Percentiles rank a stretch among this genome's conserved stretches.
Conservation (phyloP, 1,139 yeast genomes). For the Martiniozyma asiatica region DNA sequence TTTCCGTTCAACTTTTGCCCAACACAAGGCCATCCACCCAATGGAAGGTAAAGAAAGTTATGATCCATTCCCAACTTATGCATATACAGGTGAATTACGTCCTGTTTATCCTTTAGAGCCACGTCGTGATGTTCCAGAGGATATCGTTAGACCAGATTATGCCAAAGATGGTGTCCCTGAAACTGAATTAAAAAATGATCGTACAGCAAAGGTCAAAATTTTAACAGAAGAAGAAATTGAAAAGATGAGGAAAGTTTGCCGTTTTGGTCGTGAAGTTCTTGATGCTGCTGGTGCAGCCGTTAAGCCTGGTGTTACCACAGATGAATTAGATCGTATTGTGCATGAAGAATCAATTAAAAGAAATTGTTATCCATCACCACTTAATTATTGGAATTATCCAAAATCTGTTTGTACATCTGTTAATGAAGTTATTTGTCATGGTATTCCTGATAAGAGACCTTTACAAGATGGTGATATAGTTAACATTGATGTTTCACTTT, state of each 20-base stretch:
- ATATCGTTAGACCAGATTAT: conserved; percentile 73
- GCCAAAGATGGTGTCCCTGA: conserved; percentile 71
- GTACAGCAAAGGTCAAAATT: conserved; percentile 54
- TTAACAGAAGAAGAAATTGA: conserved; percentile 55
- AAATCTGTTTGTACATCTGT: conserved; percentile 88
- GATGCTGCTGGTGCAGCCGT: conserved; percentile 79
- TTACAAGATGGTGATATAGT: conserved; percentile 90
- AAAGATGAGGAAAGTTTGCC: conserved; percentile 61
- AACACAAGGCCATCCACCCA: conserved; percentile 40
- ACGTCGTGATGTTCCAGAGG: conserved; percentile 57
- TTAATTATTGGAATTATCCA: conserved; percentile 90
- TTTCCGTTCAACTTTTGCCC: conserved; percentile 63
- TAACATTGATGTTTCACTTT: conserved; percentile 80
- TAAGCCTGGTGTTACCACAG: conserved; percentile 86
- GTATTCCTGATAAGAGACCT: conserved; percentile 83
- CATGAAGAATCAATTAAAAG: conserved; percentile 84
- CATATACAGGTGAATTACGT: conserved; percentile 61
- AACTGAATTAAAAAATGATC: conserved; percentile 63
- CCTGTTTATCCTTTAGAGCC: conserved; percentile 77
- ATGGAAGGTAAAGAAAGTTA: conserved; percentile 40
- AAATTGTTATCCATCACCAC: conserved; percentile 88
- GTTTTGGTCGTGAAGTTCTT: conserved; percentile 73
- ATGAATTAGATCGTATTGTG: conserved; percentile 75
- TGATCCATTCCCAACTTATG: conserved; percentile 77
- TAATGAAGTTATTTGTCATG: conserved; percentile 93